Percentiles rank a stretch among this genome's conserved stretches.
Evolutionary conservation across 2,329 filamentous ascomycete genomes (phyloP).

Genomic region (Hymenoscyphus linearis): DNA sequence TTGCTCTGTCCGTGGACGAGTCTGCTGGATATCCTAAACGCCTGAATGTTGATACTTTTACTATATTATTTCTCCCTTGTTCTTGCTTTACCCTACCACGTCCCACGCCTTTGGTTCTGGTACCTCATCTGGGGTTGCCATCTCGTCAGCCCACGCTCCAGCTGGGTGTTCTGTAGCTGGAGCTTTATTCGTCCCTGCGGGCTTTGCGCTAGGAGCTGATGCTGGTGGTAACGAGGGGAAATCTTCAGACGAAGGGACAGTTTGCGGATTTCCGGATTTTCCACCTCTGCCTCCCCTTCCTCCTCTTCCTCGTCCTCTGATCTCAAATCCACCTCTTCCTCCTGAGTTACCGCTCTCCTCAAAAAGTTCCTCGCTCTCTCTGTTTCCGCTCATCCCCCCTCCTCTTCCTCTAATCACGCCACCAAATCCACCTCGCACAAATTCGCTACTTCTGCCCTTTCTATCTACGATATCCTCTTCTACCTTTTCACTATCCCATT

Average conservation of each 20-base stretch:
- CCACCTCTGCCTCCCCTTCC: slow-evolving; percentile 20
- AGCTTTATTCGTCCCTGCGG: slow-evolving; percentile 9
- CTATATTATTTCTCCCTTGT: slow-evolving; percentile 5
- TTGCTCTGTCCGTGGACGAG: slow-evolving; percentile 22
- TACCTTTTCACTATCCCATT: slow-evolving; percentile 33
- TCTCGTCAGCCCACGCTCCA: slow-evolving; percentile 14
- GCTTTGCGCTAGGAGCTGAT: background rate
- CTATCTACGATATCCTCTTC: slow-evolving; percentile 30
- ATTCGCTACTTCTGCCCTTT: slow-evolving; percentile 24
- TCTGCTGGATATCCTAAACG: background rate
- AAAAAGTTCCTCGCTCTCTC: slow-evolving; percentile 10
- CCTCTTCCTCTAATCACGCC: slow-evolving; percentile 24
- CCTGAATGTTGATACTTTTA: background rate
- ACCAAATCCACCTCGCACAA: slow-evolving; percentile 29
- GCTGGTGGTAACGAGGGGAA: slow-evolving; percentile 27
- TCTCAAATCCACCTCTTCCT: slow-evolving; percentile 16
- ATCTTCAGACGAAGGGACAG: slow-evolving; percentile 21
- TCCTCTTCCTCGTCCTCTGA: slow-evolving; percentile 21
- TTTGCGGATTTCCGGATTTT: slow-evolving; percentile 13
- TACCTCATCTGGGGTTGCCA: slow-evolving; percentile 10
- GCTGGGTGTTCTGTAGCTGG: slow-evolving; percentile 6
- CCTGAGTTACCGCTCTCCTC: slow-evolving; percentile 14
- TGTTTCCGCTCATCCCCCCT: slow-evolving; percentile 20
- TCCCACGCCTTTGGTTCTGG: background rate
- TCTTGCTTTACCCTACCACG: background rate